Conservation (phyloP, 2,329 filamentous ascomycete genomes). For the Monascus ruber region DNA sequence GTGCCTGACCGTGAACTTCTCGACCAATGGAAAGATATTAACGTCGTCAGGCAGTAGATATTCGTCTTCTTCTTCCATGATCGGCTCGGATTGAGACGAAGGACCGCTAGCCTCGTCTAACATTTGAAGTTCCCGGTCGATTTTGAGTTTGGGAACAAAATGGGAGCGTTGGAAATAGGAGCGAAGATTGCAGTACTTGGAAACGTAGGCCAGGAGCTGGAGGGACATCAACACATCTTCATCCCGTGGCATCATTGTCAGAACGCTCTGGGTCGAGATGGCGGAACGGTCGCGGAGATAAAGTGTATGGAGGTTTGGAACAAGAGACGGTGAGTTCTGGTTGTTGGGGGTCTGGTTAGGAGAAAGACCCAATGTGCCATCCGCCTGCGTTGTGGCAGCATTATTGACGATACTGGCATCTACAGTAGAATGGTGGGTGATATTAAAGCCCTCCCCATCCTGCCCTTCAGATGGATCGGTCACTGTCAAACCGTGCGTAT, state of each 20-base stretch:
- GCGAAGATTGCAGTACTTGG: slow-evolving; percentile 93
- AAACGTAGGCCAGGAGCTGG: slow-evolving; percentile 91
- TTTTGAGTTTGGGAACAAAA: slow-evolving; percentile 80
- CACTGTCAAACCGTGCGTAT: slow-evolving; percentile 62
- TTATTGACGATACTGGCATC: slow-evolving; percentile 74
- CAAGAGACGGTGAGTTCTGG: slow-evolving; percentile 61
- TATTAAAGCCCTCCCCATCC: slow-evolving; percentile 84
- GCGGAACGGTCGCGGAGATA: slow-evolving; percentile 68
- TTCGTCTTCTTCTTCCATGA: slow-evolving; percentile 60
- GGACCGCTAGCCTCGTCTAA: slow-evolving; percentile 57
- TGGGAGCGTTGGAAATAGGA: slow-evolving; percentile 94
- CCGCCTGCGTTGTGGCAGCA: slow-evolving; percentile 50
- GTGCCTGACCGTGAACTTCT: slow-evolving; percentile 94
- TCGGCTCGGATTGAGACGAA: slow-evolving; percentile 17
- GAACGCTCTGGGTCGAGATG: slow-evolving; percentile 56
- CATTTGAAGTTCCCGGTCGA: slow-evolving; percentile 70
- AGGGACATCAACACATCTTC: slow-evolving; percentile 98
- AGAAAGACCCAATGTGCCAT: slow-evolving; percentile 60
- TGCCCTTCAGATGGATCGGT: slow-evolving; percentile 74
- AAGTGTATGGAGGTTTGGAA: slow-evolving; percentile 61
- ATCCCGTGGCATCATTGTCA: slow-evolving; percentile 88
- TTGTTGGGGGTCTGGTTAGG: slow-evolving; percentile 51
- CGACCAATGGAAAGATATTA: slow-evolving; percentile 95
- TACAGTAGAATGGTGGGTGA: slow-evolving; percentile 71
- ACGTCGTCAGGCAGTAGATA: slow-evolving; percentile 88